phyloP scores from a whole-genome alignment of 495 filamentous ascomycete species.

The Trichoderma gamsii region DNA sequence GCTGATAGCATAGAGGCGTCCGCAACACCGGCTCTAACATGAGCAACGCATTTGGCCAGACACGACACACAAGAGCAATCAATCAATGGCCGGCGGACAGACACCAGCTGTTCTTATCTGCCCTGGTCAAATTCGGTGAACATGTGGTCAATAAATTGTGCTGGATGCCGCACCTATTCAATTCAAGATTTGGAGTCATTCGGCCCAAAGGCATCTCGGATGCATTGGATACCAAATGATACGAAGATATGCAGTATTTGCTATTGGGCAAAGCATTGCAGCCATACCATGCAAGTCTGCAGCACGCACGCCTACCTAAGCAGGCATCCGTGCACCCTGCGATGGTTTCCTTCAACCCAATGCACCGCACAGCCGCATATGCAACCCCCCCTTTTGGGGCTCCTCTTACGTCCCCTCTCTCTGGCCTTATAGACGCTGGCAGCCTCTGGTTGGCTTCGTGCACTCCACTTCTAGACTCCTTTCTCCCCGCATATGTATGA shows the following conservation, averaged over 20 bases:
- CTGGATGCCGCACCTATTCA: too few relatives aligned
- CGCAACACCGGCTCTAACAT: neutral
- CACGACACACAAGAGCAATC: neutral
- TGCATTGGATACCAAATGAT: too few relatives aligned
- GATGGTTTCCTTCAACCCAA: neutral
- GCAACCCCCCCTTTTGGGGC: conserved; percentile 7
- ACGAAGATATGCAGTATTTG: too few relatives aligned
- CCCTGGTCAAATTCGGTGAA: too few relatives aligned
- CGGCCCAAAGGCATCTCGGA: too few relatives aligned
- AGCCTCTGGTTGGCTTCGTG: neutral
- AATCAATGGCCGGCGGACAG: neutral
- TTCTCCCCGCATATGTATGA: neutral
- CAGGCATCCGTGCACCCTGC: neutral
- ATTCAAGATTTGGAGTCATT: too few relatives aligned
- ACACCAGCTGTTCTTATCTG: too few relatives aligned
- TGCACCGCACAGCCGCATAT: conserved; percentile 7
- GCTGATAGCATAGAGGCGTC: neutral
- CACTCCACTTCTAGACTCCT: neutral
- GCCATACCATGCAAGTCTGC: neutral
- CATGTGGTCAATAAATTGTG: too few relatives aligned
- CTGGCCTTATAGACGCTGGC: neutral
- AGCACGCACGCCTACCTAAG: neutral
- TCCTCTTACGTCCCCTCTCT: neutral
- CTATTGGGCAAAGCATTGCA: too few relatives aligned
- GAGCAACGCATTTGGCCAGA: neutral